Evolutionary conservation across 345 rosid genomes (phyloP).

Genomic region (Clausena lansium): DNA sequence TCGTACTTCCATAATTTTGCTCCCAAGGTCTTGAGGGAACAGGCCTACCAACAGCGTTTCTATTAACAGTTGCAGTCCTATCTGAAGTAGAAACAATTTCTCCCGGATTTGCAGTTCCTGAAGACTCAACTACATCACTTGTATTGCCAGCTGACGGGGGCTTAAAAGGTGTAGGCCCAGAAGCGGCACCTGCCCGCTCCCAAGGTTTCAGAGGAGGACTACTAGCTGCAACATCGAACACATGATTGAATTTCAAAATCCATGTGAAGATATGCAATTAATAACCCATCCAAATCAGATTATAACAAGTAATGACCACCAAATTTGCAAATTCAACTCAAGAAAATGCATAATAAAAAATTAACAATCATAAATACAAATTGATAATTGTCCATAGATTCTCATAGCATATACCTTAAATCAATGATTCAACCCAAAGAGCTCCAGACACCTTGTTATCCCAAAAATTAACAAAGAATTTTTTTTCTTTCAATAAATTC

Average conservation of each 20-base stretch:
- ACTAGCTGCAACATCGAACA: slow-evolving; percentile 11
- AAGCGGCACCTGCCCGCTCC: slow-evolving; percentile 14
- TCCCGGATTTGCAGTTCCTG: slow-evolving; percentile 90
- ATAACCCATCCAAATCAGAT: background rate
- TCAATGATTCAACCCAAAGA: background rate
- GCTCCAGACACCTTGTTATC: background rate
- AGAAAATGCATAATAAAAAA: background rate
- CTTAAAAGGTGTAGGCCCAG: slow-evolving; percentile 21
- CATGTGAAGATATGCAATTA: background rate
- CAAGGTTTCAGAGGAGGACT: slow-evolving; percentile 26
- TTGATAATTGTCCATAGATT: background rate
- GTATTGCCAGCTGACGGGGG: slow-evolving; percentile 25
- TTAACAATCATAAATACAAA: background rate
- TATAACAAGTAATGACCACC: background rate
- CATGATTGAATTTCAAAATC: background rate
- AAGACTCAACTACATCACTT: slow-evolving; percentile 52
- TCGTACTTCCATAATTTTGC: slow-evolving; percentile 52
- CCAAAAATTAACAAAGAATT: background rate
- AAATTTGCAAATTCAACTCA: background rate
- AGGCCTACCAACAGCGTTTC: slow-evolving; percentile 60
- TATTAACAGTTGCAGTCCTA: slow-evolving; percentile 43
- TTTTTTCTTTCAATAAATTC: background rate
- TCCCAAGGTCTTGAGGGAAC: slow-evolving; percentile 90
- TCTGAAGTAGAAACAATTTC: slow-evolving; percentile 59
- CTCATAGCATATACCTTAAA: background rate